A percentile compares a stretch with the other conserved stretches of the same genome.
Evolutionary conservation across 257 asterid species (phyloP).

Genomic region (Nemophila menziesii): DNA sequence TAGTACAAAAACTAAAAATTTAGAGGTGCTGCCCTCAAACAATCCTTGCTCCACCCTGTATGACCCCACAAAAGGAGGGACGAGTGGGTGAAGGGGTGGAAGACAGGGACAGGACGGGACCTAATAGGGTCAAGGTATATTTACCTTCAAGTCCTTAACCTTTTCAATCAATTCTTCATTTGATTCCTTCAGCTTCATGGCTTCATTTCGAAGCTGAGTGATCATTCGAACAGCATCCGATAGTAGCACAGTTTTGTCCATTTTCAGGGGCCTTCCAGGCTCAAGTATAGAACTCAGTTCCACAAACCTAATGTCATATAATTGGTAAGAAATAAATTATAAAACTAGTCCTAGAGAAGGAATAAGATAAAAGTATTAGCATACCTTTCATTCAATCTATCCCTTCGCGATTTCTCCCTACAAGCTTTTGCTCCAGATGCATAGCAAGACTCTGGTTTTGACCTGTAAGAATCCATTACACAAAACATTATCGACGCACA

Average conservation of each 20-base stretch:
- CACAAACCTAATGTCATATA: constrained; percentile 14
- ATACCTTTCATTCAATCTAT: constrained; percentile 22
- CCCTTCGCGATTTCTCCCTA: constrained; percentile 21
- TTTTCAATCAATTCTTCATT: constrained; percentile 16
- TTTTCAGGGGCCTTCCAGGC: constrained; percentile 21
- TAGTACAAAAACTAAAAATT: no score
- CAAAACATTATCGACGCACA: background rate
- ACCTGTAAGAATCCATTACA: constrained; percentile 9
- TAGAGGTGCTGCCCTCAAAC: no score
- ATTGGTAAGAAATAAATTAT: background rate
- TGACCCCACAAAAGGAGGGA: no score
- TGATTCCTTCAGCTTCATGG: constrained; percentile 18
- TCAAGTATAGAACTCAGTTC: constrained; percentile 19
- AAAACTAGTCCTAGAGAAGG: background rate
- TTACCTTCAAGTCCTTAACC: constrained; percentile 21
- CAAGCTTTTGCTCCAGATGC: constrained; percentile 16
- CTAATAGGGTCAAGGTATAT: background rate
- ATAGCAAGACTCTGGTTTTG: constrained; percentile 8
- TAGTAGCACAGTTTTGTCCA: constrained; percentile 20
- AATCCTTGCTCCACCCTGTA: no score
- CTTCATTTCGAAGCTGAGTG: constrained; percentile 16
- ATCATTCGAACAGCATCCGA: constrained; percentile 16
- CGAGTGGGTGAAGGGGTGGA: no score
- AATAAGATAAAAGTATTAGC: background rate
- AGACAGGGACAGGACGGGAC: background rate